These are phyloP conservation scores for Boletus subluridellus DNA, from an alignment of 1,284 basidiomycete genomes.

Conservation along the genomic window DNA sequence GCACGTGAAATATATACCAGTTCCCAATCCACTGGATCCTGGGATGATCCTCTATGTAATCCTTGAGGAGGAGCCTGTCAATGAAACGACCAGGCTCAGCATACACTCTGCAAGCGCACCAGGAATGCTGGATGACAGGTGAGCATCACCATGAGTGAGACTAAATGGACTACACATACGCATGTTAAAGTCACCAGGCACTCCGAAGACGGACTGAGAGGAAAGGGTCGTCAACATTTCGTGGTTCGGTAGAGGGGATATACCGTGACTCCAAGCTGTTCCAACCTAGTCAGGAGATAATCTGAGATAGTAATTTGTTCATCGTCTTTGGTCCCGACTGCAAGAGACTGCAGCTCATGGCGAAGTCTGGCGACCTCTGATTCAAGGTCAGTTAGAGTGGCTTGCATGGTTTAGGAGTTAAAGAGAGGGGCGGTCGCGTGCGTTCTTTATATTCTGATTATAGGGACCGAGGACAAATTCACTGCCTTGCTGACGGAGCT, in stretches of 20 bases:
- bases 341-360: conserved; percentile 48
- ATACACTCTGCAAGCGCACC: conserved; percentile 37
- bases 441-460: conserved; percentile 8
- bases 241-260: conserved; percentile 8
- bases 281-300: conserved; percentile 70
- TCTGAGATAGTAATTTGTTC: conserved; percentile 58
- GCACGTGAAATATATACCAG: conserved; percentile 48
- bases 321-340: conserved; percentile 34
- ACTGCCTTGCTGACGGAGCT: too few relatives aligned
- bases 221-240: background rate
- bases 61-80: conserved; percentile 41
- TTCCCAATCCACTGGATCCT: conserved; percentile 87
- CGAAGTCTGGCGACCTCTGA: conserved; percentile 54
- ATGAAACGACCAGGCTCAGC: background rate
- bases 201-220: conserved; percentile 72
- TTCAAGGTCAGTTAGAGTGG: conserved; percentile 36
- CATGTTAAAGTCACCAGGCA: conserved; percentile 93
- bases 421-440: background rate
- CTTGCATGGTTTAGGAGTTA: conserved; percentile 18
- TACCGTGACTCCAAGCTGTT: conserved; percentile 65
- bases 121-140: conserved; percentile 42
- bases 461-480: too few relatives aligned
- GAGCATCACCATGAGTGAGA: background rate
- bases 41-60: conserved; percentile 81
- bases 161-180: conserved; percentile 34